Percentiles rank a stretch among this genome's conserved stretches.
These are phyloP conservation scores for Globisporangium viniferum DNA, from an alignment of 352 stramenopile genomes.

Conservation along the genomic window DNA sequence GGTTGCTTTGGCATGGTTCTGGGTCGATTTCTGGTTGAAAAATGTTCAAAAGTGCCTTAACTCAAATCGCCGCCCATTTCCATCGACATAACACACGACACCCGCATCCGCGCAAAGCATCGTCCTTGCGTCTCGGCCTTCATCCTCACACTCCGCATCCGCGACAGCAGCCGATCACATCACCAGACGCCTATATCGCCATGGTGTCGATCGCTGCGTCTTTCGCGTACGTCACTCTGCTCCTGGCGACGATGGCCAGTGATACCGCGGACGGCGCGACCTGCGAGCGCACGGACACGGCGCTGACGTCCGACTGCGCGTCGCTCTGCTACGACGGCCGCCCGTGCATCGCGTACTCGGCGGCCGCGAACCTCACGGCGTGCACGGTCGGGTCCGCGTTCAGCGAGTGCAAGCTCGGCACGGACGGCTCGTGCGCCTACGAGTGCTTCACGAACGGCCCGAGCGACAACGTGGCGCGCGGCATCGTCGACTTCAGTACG, in stretches of 20 bases:
- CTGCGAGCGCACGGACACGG: slow-evolving; percentile 38
- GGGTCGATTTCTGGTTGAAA: no score
- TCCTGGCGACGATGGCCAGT: not conserved
- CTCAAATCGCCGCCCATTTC: not conserved
- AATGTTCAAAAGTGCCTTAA: no score
- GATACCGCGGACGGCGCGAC: slow-evolving; percentile 3
- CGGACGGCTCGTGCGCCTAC: slow-evolving; percentile 32
- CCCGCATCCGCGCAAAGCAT: not conserved
- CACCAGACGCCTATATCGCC: not conserved
- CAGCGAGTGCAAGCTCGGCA: slow-evolving; percentile 24
- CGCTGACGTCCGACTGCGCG: slow-evolving; percentile 49
- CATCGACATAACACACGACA: not conserved
- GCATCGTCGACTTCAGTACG: slow-evolving; percentile 38
- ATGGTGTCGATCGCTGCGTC: not conserved
- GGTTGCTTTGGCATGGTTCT: no score
- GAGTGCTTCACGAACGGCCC: slow-evolving; percentile 46
- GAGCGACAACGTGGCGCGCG: slow-evolving; percentile 41
- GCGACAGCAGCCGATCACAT: not conserved
- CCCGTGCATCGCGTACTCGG: slow-evolving; percentile 51
- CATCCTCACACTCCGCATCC: not conserved
- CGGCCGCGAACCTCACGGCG: slow-evolving; percentile 5
- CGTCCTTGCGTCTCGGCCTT: not conserved
- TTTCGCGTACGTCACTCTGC: not conserved
- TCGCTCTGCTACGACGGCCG: slow-evolving; percentile 46
- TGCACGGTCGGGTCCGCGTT: slow-evolving; percentile 17